Evolutionary conservation across 78 protist genomes (phyloP), one percentile per base, ranked within the genome.

Genomic region (Isochrysis galbana): DNA sequence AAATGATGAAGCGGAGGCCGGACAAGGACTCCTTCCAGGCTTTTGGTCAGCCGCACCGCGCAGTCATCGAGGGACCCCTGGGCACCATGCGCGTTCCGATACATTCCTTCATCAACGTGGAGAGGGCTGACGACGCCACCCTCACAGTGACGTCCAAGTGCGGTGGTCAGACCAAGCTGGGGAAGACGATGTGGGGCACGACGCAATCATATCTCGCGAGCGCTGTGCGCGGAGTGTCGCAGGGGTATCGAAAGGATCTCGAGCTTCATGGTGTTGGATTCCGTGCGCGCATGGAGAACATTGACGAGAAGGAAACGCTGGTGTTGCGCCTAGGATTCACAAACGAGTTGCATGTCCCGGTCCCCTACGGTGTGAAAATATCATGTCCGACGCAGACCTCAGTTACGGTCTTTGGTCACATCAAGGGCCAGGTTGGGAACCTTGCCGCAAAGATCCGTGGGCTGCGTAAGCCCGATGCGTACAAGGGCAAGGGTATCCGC

Each of bases 401-500:
- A 5, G 29, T 80, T 38, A 36, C 11, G 25, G 39, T 80, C 55
- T 23, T 1, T 0, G 88, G 88, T 3, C 0, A 11, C 34, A 23
- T 14, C 55, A 80, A 80, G 88, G 41, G 34, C 41, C 5, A 10
- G 21, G 88, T 80, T 2, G 39, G 51, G 21, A 5, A 26, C 29
- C 55, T n/a, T 19, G 88, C 88, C 38, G 36, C 48, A 19, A 34
- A 29, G 41, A 29, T 80, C 29, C 88, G 88, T 1, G 19, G 11
- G 4, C 25, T 80, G 29, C n/a, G 21, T 3, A 0, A 10, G 36
- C 47, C 55, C 25, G 88, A 80, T 2, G 32, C 88, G 19, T 80
- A 80, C 88, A 80, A 80, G 54, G 88, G 88, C 55, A 80, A 80
- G 88, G 88, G 88, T 25, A 10, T 80, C 39, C 47, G 88, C 23